Evolutionary conservation across 208 protist genomes (phyloP), one percentile per base, ranked within the genome.

Genomic region (Phytomonas sp.): DNA sequence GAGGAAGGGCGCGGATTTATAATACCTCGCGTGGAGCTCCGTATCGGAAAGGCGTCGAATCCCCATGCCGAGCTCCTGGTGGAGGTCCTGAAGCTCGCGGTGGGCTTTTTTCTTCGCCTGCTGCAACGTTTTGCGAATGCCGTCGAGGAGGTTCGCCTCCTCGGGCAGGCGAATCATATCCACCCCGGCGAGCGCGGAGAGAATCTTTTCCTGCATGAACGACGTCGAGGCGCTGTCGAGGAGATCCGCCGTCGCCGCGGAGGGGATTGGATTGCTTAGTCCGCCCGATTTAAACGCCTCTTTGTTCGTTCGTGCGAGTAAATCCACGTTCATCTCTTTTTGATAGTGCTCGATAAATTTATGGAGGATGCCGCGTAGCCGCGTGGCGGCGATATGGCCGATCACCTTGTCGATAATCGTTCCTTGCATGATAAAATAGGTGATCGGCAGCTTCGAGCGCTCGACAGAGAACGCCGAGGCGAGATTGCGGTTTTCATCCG

Each of bases 341-440:
- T 95, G 83, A 72, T 91, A 93, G 76, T 96, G 86, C 69, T 93
- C 87, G 3, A 92, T 73, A 63, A 96, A 96, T 61, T 89, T 91
- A 28, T 78, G 67, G 37, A 96, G 71, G 53, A 96, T 96, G 43
- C 75, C 70, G 64, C 85, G 76, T 32, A 96, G 73, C 7, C 87
- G 85, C 17, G 73, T 73, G 30, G 75, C 80, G 11, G 75, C 67
- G 53, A 93, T 63, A 62, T 89, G 81, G 26, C 87, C 85, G 1
- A 79, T 68, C 15, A 93, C 77, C 37, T 90, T 92, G 66, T 96
- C 90, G 60, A 96, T 77, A 30, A 96, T 96, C 20, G 90, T 96
- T 62, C 85, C 86, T 62, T 96, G 85, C 87, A 93, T 91, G 56
- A 96, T 85, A 56, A 96, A 96, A 71, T 91, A 96, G 29, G 90